phyloP scores from a whole-genome alignment of 2,329 filamentous ascomycete species.

The Phaeomoniella chlamydospora region DNA sequence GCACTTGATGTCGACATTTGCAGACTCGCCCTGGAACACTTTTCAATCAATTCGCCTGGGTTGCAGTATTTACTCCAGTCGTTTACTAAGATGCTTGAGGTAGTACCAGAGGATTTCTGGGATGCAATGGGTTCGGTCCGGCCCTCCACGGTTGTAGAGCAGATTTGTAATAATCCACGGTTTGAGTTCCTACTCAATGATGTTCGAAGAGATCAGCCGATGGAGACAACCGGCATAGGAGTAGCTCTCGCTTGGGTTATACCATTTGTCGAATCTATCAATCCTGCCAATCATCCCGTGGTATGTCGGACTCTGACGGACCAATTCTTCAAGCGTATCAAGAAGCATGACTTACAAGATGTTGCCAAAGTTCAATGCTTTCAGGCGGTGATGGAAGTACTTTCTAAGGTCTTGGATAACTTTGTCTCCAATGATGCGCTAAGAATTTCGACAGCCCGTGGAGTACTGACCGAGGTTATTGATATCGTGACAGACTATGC shows the following conservation, averaged over 20 bases:
- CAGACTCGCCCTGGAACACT: conserved; percentile 46
- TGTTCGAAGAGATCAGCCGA: conserved; percentile 35
- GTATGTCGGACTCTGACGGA: conserved; percentile 67
- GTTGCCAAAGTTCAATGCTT: conserved; percentile 30
- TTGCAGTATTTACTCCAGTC: conserved; percentile 57
- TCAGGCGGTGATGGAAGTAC: conserved; percentile 25
- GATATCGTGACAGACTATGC: conserved; percentile 31
- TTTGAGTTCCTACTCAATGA: conserved; percentile 41
- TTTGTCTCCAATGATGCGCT: conserved; percentile 31
- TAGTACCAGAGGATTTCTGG: conserved; percentile 73
- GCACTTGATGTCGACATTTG: conserved; percentile 60
- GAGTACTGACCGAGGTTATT: conserved; percentile 33
- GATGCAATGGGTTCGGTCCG: conserved; percentile 71
- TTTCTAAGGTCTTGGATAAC: conserved; percentile 29
- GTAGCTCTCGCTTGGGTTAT: conserved; percentile 63
- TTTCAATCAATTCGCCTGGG: conserved; percentile 47
- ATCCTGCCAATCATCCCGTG: conserved; percentile 59
- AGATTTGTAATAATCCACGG: conserved; percentile 61
- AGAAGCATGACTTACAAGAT: conserved; percentile 23
- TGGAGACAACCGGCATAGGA: conserved; percentile 40
- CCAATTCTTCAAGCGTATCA: conserved; percentile 52
- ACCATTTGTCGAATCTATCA: conserved; percentile 64
- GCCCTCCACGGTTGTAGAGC: conserved; percentile 67
- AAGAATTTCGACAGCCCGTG: conserved; percentile 28
- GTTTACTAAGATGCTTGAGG: conserved; percentile 56